Evolutionary conservation across 2,329 filamentous ascomycete species (phyloP).

Genomic region (Pyrenochaeta sp.): DNA sequence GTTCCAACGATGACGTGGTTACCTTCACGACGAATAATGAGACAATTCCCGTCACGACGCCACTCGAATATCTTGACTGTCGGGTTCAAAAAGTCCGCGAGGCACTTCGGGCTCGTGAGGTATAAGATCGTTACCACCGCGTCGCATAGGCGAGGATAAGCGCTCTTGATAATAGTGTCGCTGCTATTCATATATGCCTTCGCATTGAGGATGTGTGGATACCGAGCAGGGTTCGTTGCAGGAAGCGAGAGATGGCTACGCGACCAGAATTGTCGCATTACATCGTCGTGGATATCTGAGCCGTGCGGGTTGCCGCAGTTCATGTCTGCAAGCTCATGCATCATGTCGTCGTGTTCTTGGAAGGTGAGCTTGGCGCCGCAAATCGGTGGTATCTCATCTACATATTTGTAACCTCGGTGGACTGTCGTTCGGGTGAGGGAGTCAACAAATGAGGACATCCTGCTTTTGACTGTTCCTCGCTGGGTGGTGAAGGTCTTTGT

Average conservation of each 20-base stretch:
- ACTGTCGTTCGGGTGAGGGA: neutral
- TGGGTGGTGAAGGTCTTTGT: neutral
- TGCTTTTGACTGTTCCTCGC: neutral
- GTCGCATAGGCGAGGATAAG: slow-evolving; percentile 22
- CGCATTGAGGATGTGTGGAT: slow-evolving; percentile 22
- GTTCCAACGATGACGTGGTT: slow-evolving; percentile 21
- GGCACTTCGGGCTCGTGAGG: slow-evolving; percentile 13
- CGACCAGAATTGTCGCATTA: slow-evolving; percentile 14
- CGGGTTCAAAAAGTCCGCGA: slow-evolving; percentile 22
- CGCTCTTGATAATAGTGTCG: slow-evolving; percentile 14
- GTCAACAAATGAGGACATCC: neutral
- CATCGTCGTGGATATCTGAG: slow-evolving; percentile 19
- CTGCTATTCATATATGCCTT: slow-evolving; percentile 8
- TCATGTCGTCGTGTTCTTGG: slow-evolving; percentile 2
- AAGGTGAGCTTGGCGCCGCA: neutral
- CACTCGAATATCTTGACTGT: slow-evolving; percentile 25
- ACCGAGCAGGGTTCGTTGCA: neutral
- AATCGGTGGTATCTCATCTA: neutral
- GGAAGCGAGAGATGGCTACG: slow-evolving; percentile 4
- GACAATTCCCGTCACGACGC: slow-evolving; percentile 16
- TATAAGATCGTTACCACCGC: slow-evolving; percentile 23
- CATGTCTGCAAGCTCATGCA: slow-evolving; percentile 19
- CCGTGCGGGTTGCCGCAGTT: slow-evolving; percentile 16
- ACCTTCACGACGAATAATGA: slow-evolving; percentile 22
- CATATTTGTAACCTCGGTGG: neutral